phyloP scores from a whole-genome alignment of 768 basidiomycete genomes.

The Serpula lacrymans region DNA sequence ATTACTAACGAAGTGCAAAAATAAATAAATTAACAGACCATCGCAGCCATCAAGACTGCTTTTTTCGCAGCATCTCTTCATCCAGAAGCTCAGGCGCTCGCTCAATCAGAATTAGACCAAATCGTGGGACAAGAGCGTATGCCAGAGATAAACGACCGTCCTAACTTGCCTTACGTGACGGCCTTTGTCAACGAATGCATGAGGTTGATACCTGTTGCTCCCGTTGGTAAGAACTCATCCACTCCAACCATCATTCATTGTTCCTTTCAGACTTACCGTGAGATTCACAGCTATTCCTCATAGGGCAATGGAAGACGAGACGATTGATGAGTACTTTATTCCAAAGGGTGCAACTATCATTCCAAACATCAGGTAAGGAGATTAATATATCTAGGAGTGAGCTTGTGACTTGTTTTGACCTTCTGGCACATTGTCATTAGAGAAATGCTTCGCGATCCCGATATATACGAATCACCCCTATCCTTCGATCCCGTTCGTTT shows the following conservation, averaged over 20 bases:
- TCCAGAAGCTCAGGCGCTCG: constrained; percentile 4
- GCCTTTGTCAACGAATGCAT: neutral
- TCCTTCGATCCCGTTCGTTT: neutral
- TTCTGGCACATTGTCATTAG: no score
- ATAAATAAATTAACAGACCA: neutral
- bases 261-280: neutral
- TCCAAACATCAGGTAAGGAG: no score
- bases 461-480: neutral
- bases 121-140: constrained; percentile 11
- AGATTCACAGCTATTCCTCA: neutral
- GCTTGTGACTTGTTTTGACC: no score
- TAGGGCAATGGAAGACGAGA: neutral
- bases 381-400: no score
- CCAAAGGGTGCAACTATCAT: no score
- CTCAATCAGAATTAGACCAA: constrained; percentile 11
- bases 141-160: no score
- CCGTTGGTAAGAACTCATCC: neutral
- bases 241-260: neutral
- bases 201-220: neutral
- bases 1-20: neutral
- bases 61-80: constrained; percentile 4
- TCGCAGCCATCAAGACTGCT: neutral
- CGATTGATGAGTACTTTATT: no score
- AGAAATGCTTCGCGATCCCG: neutral
- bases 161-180: constrained; percentile 1